phyloP scores from a whole-genome alignment of 2,329 filamentous ascomycete genomes.

The Xylaria sp. region DNA sequence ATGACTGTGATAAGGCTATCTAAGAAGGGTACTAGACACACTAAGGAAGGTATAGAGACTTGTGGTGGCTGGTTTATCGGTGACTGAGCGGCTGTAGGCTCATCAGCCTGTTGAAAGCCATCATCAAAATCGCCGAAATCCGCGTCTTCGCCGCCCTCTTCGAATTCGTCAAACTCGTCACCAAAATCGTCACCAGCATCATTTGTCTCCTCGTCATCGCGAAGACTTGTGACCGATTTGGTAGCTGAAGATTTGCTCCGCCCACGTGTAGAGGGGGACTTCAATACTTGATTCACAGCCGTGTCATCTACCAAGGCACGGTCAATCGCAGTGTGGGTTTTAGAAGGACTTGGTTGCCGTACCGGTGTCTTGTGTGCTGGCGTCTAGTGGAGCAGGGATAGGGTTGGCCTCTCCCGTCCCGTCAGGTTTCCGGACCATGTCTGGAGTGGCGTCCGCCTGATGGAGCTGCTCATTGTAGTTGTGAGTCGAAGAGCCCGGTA shows the following conservation, averaged over 20 bases:
- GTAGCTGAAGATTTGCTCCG: constrained; percentile 48
- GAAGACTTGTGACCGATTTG: constrained; percentile 43
- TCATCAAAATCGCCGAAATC: constrained; percentile 79
- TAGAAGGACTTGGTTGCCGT: constrained; percentile 53
- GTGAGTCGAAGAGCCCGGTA: constrained; percentile 57
- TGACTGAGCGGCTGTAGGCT: constrained; percentile 48
- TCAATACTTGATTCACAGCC: constrained; percentile 44
- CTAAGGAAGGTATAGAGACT: constrained; percentile 54
- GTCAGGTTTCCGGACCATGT: constrained; percentile 58
- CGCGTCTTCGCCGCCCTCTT: constrained; percentile 66
- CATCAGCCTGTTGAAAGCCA: constrained; percentile 70
- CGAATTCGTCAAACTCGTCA: constrained; percentile 72
- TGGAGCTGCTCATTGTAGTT: constrained; percentile 59
- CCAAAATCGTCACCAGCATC: constrained; percentile 62
- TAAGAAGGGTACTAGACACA: constrained; percentile 56
- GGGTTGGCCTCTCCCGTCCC: constrained; percentile 52
- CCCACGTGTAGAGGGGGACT: constrained; percentile 44
- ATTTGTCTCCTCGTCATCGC: constrained; percentile 48
- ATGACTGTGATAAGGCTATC: constrained; percentile 48
- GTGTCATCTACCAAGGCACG: constrained; percentile 52
- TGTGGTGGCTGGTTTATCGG: constrained; percentile 51
- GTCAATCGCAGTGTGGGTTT: constrained; percentile 52
- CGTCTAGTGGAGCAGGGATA: constrained; percentile 45
- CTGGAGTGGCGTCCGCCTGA: constrained; percentile 64
- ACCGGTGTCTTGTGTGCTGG: constrained; percentile 50